Evolutionary conservation across 2,329 filamentous ascomycete genomes (phyloP).

Genomic region (Cryphonectria carpinicola): DNA sequence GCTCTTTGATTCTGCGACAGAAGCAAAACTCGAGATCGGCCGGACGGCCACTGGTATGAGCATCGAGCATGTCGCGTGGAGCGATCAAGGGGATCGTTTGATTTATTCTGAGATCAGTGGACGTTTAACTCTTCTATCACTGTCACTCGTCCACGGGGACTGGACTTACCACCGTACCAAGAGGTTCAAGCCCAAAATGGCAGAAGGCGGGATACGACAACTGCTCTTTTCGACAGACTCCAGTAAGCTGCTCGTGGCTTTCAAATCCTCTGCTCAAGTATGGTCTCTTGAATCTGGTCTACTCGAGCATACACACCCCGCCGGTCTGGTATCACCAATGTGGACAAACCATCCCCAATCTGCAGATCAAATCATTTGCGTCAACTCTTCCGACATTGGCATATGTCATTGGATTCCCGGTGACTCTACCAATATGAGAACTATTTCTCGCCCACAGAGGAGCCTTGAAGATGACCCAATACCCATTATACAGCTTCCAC

Average conservation of each 20-base stretch:
- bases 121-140: background rate
- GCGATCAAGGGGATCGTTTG: background rate
- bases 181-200: background rate
- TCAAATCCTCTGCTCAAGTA: background rate
- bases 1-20: background rate
- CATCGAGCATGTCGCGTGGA: background rate
- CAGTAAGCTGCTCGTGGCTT: background rate
- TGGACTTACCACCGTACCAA: background rate
- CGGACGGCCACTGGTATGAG: background rate
- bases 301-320: background rate
- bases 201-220: background rate
- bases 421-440: background rate
- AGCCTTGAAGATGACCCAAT: background rate
- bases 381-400: background rate
- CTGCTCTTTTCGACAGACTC: background rate
- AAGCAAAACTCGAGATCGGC: background rate
- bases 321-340: background rate
- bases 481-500: background rate
- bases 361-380: background rate
- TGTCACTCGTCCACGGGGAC: background rate
- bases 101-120: background rate
- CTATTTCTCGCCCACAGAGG: background rate
- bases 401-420: background rate
- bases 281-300: background rate
- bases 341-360: background rate